These are phyloP conservation scores for Alectoria sarmentosa DNA, from an alignment of 495 filamentous ascomycete species.

Conservation along the genomic window DNA sequence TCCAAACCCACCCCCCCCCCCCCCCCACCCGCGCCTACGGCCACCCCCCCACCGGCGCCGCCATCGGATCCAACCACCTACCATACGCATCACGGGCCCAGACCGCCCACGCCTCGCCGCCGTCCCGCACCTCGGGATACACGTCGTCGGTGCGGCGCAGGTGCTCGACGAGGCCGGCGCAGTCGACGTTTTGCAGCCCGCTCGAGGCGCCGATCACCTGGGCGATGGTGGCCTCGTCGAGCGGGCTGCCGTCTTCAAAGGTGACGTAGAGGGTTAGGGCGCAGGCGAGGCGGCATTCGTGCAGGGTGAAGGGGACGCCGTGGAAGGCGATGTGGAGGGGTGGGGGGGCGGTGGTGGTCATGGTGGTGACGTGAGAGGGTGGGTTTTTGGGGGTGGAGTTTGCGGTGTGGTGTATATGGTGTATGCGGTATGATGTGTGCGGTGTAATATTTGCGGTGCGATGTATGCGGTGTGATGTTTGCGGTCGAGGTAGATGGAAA, in stretches of 20 bases:
- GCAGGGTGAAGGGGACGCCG: background rate
- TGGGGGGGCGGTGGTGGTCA: background rate
- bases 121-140: background rate
- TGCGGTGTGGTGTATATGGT: too few species aligned
- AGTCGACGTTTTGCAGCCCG: background rate
- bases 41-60: background rate
- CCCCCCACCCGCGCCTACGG: background rate
- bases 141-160: background rate
- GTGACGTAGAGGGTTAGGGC: background rate
- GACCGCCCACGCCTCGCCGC: background rate
- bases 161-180: background rate
- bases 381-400: too few species aligned
- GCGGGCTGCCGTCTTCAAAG: background rate
- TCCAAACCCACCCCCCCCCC: background rate
- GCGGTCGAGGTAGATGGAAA: background rate
- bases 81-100: background rate
- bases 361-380: background rate
- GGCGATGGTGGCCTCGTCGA: background rate
- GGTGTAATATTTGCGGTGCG: background rate
- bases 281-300: background rate
- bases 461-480: background rate
- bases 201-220: background rate
- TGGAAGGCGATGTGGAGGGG: background rate
- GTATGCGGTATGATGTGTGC: too few species aligned
- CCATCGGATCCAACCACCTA: background rate